Percentiles rank a stretch among this genome's conserved stretches.
These are phyloP conservation scores for Pseudonitzschia multistriata DNA, from an alignment of 108 stramenopile species.

Conservation along the genomic window DNA sequence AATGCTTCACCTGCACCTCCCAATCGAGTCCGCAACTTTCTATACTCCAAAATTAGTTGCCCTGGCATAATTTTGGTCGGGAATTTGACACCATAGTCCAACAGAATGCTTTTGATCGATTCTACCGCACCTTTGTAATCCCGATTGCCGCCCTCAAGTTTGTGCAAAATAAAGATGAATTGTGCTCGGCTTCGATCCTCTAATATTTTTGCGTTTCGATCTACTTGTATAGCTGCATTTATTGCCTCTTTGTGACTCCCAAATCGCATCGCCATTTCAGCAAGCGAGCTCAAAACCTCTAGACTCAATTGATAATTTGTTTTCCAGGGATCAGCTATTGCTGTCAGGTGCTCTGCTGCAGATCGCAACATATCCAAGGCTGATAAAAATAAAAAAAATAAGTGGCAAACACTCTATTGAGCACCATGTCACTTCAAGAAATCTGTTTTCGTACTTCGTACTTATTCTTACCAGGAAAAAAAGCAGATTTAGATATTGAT, in stretches of 20 bases:
- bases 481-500: slow-evolving; percentile 37
- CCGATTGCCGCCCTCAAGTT: slow-evolving; percentile 19
- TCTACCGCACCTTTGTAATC: slow-evolving; percentile 25
- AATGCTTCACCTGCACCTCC: slow-evolving; percentile 13
- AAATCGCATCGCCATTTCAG: slow-evolving; percentile 17
- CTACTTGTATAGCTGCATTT: slow-evolving; percentile 16
- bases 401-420: neutral
- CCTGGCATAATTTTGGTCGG: slow-evolving; percentile 29
- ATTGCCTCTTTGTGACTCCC: slow-evolving; percentile 19
- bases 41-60: slow-evolving; percentile 17
- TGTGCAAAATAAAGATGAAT: slow-evolving; percentile 2
- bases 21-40: slow-evolving; percentile 15
- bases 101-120: slow-evolving; percentile 19
- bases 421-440: neutral
- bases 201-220: slow-evolving; percentile 23
- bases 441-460: too few relatives aligned
- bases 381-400: neutral
- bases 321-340: slow-evolving; percentile 19
- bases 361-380: slow-evolving; percentile 32
- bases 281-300: slow-evolving; percentile 27
- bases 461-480: slow-evolving; percentile 17
- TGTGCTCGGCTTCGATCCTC: slow-evolving; percentile 42
- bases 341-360: slow-evolving; percentile 24
- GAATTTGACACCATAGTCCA: slow-evolving; percentile 25
- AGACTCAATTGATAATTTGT: slow-evolving; percentile 35